Evolutionary conservation across 1,284 basidiomycete species (phyloP), one percentile per base, ranked within the genome.

Genomic region (Thelephora terrestris): DNA sequence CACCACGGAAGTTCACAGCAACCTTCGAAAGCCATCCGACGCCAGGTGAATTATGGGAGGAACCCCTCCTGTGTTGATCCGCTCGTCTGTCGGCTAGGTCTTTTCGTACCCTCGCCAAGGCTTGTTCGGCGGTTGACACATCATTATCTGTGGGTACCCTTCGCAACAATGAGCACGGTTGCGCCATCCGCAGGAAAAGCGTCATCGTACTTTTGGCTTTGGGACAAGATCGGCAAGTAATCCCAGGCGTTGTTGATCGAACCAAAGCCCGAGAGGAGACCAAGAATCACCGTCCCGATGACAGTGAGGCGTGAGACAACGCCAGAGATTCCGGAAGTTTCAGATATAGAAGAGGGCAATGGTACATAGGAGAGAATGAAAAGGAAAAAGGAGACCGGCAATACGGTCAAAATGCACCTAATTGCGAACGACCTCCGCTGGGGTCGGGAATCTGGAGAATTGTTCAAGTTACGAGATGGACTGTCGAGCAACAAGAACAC

Each of bases 191-290:
- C 10, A 10, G 5, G 39, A 12, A 10, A 9, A 29, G 14, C 7
- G 44, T 6, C 12, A 42, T 39, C 47, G 21, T 23, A 61, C 62
- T 53, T 61, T 17, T 47, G 43, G 14, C 45, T 55, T 16, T 55
- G 52, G 52, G 62, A 45, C 62, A 60, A 49, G 4, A 61, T 53
- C 1, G 64, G 66, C 45, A 73, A 65, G 52, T 62, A 68, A 17
- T 64, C 66, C 81, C 82, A 85, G 0, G 76, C 72, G 43, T 75
- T 80, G 52, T 73, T 78, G 35, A 85, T 71, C 2, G 85, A 81
- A 53, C 86, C 85, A 51, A 86, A 81, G 0, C 85, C 85, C 0
- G 85, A 85, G 2, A 89, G 67, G 2, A 79, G 57, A 2, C 85
- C 85, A 9, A 89, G 77, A 44, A 85, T 74, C 24, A 81, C 70